Evolutionary conservation across 2,329 filamentous ascomycete species (phyloP).

Genomic region (Aspergillus tanneri): DNA sequence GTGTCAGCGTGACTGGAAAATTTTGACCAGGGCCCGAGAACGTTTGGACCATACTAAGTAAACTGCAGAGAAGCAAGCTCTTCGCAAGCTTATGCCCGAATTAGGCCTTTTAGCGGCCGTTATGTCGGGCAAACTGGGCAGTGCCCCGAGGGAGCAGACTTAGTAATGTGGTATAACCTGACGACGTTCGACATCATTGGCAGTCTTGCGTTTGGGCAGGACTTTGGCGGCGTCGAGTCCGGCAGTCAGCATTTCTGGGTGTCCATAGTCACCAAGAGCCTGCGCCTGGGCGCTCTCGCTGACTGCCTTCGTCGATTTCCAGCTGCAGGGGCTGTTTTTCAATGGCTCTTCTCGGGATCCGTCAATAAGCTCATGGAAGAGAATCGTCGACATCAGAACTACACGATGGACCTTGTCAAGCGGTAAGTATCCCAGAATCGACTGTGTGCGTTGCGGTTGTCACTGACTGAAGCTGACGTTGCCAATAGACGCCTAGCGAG

Average conservation of each 20-base stretch:
- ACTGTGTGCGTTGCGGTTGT: too few species aligned
- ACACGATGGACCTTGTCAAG: too few species aligned
- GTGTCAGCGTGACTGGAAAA: neutral
- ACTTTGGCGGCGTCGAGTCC: conserved; percentile 3
- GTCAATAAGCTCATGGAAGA: too few species aligned
- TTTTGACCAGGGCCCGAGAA: neutral
- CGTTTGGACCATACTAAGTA: neutral
- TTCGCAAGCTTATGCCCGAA: neutral
- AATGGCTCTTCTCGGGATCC: too few species aligned
- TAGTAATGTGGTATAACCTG: too few species aligned
- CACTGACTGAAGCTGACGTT: too few species aligned
- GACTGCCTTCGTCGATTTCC: too few species aligned
- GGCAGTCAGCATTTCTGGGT: neutral
- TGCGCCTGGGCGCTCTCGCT: neutral
- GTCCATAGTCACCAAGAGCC: neutral
- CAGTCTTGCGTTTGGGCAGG: conserved; percentile 18
- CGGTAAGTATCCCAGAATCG: too few species aligned
- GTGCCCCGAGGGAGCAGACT: too few species aligned
- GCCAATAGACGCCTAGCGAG: too few species aligned
- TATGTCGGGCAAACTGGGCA: neutral
- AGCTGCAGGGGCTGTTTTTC: too few species aligned
- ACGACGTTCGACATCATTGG: conserved; percentile 22
- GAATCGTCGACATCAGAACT: too few species aligned
- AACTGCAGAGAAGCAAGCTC: neutral
- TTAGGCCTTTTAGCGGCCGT: neutral